Evolutionary conservation across 2,329 filamentous ascomycete genomes (phyloP).

Genomic region (Aureobasidium sp.): DNA sequence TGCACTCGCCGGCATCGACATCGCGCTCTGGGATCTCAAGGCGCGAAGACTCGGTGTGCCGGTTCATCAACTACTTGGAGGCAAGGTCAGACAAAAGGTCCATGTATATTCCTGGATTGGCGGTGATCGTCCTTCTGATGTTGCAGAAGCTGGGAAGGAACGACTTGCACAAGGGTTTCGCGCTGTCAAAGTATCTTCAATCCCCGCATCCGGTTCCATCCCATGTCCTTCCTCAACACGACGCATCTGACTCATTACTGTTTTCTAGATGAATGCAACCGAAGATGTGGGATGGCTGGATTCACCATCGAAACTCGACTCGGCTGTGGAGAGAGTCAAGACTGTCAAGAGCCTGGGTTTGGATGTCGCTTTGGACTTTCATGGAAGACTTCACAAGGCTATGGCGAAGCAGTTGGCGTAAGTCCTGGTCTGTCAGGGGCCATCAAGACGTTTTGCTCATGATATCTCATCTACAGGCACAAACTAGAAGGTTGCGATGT

Average conservation of each 20-base stretch:
- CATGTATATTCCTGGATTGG: constrained; percentile 72
- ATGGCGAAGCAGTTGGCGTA: constrained; percentile 69
- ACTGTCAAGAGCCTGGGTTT: constrained; percentile 60
- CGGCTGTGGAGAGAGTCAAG: constrained; percentile 57
- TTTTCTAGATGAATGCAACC: constrained; percentile 58
- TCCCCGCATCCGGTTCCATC: neutral
- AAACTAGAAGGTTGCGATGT: constrained; percentile 55
- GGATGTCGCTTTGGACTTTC: constrained; percentile 67
- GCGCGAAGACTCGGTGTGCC: constrained; percentile 55
- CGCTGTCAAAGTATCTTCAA: constrained; percentile 46
- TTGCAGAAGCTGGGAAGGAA: constrained; percentile 42
- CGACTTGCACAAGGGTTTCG: constrained; percentile 55
- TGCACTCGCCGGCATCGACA: constrained; percentile 66
- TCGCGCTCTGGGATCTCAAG: constrained; percentile 73
- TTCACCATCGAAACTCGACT: constrained; percentile 54
- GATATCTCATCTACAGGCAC: neutral
- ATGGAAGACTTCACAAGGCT: constrained; percentile 65
- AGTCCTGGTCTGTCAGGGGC: constrained; percentile 21
- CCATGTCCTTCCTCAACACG: neutral
- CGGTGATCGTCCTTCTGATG: constrained; percentile 58
- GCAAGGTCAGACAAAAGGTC: constrained; percentile 60
- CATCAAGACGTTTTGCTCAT: neutral
- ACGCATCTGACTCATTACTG: neutral
- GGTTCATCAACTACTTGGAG: constrained; percentile 64
- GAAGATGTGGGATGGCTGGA: constrained; percentile 69